Percentiles rank a stretch among this genome's conserved stretches.
These are phyloP conservation scores for Eragrostis tef DNA, from an alignment of 202 grass and related monocot genomes.

Conservation along the genomic window DNA sequence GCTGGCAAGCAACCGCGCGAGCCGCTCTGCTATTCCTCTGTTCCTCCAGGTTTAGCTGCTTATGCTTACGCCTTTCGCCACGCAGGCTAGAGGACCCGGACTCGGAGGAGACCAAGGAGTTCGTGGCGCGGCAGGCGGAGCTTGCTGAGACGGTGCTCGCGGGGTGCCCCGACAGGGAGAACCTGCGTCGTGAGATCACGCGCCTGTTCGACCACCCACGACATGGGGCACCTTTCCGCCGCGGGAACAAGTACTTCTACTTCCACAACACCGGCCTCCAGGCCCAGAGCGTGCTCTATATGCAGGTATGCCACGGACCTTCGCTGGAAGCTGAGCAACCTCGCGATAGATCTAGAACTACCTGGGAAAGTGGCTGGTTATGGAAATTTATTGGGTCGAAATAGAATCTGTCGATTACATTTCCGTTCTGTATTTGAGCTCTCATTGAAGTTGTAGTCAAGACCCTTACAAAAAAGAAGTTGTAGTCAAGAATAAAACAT, in stretches of 20 bases:
- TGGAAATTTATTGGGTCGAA: neutral
- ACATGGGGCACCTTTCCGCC: constrained; percentile 70
- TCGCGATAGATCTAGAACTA: neutral
- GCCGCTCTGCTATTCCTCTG: neutral
- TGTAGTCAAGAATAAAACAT: neutral
- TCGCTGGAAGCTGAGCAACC: neutral
- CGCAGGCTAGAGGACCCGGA: constrained; percentile 93
- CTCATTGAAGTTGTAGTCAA: neutral
- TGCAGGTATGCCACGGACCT: constrained; percentile 56
- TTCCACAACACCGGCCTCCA: constrained; percentile 89
- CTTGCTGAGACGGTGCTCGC: constrained; percentile 72
- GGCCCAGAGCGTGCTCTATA: constrained; percentile 91
- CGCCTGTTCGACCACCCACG: constrained; percentile 77
- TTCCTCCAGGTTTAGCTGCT: neutral
- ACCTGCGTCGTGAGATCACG: constrained; percentile 64
- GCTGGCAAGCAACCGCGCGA: constrained; percentile 55
- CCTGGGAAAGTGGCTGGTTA: neutral
- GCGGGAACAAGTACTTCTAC: constrained; percentile 83
- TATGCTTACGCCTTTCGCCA: neutral
- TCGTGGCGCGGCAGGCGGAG: constrained; percentile 71
- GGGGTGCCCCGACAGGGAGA: constrained; percentile 62
- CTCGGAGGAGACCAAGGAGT: constrained; percentile 79
- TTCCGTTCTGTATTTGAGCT: neutral
- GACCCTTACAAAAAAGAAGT: no score
- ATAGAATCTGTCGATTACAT: neutral